A percentile compares a stretch with the other conserved stretches of the same genome.
phyloP scores from a whole-genome alignment of 805 yeast species.

The Ogataea minuta region DNA sequence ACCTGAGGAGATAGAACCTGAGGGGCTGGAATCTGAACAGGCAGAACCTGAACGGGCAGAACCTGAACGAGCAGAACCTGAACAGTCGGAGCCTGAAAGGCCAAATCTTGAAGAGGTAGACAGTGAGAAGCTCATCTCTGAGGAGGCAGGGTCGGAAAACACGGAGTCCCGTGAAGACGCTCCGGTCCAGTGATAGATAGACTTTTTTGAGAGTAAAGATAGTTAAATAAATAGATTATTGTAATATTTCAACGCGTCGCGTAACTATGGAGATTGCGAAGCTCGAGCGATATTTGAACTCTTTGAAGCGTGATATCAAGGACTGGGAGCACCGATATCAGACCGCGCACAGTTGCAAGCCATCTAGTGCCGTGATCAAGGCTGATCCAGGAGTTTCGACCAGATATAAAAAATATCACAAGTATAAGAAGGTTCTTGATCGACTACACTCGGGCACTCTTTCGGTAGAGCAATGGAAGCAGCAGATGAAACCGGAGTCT shows the following conservation, averaged over 20 bases:
- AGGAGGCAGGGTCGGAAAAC: conserved; percentile 1
- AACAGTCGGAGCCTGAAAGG: too few relatives aligned
- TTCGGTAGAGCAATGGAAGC: conserved; percentile 13
- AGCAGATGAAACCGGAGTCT: conserved; percentile 2
- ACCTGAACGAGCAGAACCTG: too few relatives aligned
- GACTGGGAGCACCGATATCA: conserved; percentile 53
- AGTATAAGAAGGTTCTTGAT: conserved; percentile 19
- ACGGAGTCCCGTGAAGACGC: conserved; percentile 5
- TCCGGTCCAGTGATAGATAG: conserved; percentile 3
- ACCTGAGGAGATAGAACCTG: too few relatives aligned
- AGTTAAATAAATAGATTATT: conserved; percentile 1
- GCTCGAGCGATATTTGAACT: conserved; percentile 16
- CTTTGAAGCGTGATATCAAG: conserved; percentile 46
- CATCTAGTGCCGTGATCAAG: conserved; percentile 48
- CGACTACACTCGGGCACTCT: conserved; percentile 18
- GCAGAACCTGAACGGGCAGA: too few relatives aligned
- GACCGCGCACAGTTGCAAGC: conserved; percentile 30
- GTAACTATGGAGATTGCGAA: conserved; percentile 14
- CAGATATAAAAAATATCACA: conserved; percentile 36
- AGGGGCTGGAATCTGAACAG: too few relatives aligned
- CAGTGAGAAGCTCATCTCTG: too few relatives aligned
- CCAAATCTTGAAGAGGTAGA: too few relatives aligned
- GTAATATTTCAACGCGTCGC: conserved; percentile 8
- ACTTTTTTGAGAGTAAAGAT: conserved; percentile 3
- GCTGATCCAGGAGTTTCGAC: conserved; percentile 34